phyloP scores from a whole-genome alignment of 2,329 filamentous ascomycete genomes.

The Alternaria sp. region DNA sequence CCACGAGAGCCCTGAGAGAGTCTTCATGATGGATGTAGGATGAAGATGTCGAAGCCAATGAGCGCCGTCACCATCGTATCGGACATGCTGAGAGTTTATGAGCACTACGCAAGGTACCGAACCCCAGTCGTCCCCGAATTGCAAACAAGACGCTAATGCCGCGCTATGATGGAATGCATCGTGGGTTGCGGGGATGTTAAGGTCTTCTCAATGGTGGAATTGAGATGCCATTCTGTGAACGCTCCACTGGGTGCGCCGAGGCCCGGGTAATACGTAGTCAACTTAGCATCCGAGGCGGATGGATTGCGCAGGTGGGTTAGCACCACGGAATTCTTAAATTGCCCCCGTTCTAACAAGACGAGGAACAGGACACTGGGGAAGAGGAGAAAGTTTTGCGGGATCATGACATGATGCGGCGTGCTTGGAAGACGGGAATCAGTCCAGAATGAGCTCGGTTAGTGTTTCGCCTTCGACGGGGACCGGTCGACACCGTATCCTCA shows the following conservation, averaged over 20 bases:
- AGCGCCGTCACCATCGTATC: slow-evolving; percentile 21
- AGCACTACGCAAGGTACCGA: slow-evolving; percentile 17
- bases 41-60: slow-evolving; percentile 29
- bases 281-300: slow-evolving; percentile 16
- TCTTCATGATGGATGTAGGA: slow-evolving; percentile 32
- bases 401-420: slow-evolving; percentile 9
- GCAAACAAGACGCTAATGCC: slow-evolving; percentile 26
- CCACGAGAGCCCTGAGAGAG: slow-evolving; percentile 32
- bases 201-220: slow-evolving; percentile 24
- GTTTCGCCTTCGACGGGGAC: neutral
- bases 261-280: slow-evolving; percentile 17
- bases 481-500: slow-evolving; percentile 5
- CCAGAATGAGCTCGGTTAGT: slow-evolving; percentile 1
- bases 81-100: slow-evolving; percentile 27
- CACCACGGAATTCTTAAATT: neutral
- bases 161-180: slow-evolving; percentile 14
- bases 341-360: slow-evolving; percentile 2
- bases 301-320: slow-evolving; percentile 20
- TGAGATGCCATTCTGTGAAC: slow-evolving; percentile 14
- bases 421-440: slow-evolving; percentile 3
- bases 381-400: neutral
- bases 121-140: slow-evolving; percentile 20
- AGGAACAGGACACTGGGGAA: slow-evolving; percentile 12
- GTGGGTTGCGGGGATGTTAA: slow-evolving; percentile 17
- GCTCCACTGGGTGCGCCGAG: slow-evolving; percentile 18